Percentiles rank a stretch among this genome's conserved stretches.
phyloP scores from a whole-genome alignment of 2,329 filamentous ascomycete genomes.

The Penicillium paneum region DNA sequence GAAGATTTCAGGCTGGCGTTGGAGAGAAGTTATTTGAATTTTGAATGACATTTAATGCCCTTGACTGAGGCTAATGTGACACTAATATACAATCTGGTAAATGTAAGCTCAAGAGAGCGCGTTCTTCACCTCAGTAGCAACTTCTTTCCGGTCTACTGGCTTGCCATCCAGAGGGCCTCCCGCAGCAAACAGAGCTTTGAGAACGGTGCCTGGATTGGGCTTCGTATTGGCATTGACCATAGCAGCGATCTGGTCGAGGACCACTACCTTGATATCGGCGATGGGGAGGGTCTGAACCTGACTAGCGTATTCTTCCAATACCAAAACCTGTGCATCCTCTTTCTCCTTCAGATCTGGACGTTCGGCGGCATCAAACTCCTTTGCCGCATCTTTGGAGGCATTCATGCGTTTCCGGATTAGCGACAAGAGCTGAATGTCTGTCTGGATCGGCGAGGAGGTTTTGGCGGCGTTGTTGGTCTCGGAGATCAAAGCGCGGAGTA shows the following conservation, averaged over 20 bases:
- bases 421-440: constrained; percentile 47
- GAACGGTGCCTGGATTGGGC: constrained; percentile 36
- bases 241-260: constrained; percentile 35
- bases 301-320: constrained; percentile 46
- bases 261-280: constrained; percentile 40
- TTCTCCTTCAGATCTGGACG: constrained; percentile 46
- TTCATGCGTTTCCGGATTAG: constrained; percentile 46
- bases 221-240: constrained; percentile 38
- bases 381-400: constrained; percentile 37
- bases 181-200: constrained; percentile 43
- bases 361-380: constrained; percentile 42
- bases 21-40: constrained; percentile 1
- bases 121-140: constrained; percentile 42
- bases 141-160: constrained; percentile 41
- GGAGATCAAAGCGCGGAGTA: constrained; percentile 48
- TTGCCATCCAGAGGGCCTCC: constrained; percentile 46
- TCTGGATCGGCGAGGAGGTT: constrained; percentile 45
- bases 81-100: constrained; percentile 20
- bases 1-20: constrained; percentile 1
- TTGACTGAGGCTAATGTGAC: constrained; percentile 18
- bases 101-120: constrained; percentile 24
- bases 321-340: constrained; percentile 43
- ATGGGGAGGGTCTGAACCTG: constrained; percentile 41
- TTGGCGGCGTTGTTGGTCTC: constrained; percentile 51
- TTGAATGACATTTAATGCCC: constrained; percentile 2